Base-by-base conservation (phyloP, 2,329 filamentous ascomycete species). In the Botrytis squamosa region DNA sequence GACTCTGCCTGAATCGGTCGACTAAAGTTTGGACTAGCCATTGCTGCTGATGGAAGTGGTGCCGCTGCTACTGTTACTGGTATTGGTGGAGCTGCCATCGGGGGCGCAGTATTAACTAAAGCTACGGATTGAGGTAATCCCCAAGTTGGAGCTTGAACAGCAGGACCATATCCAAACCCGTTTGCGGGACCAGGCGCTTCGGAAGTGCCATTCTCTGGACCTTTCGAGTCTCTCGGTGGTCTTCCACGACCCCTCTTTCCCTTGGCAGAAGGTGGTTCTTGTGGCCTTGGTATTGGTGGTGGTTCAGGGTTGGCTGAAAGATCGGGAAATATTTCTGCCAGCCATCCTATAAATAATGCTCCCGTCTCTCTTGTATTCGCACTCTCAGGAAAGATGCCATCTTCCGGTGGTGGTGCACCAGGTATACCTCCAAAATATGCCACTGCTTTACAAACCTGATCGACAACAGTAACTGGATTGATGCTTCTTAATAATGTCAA, bases 341-440 rank as follows among this genome's bases (percentile, higher is more conserved):
- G 81, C 89, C 89, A 91, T 33, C 87, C 86, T 44, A 91, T 84
- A 74, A 91, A 88, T 18, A 88, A 81, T 33, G 85, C 85, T 1
- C 89, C 89, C 1, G 86, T 82, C 4, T 89, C 89, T 78, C 90
- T 90, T 20, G 84, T 84, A 65, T 85, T 84, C 16, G 84, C 85
- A 76, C 89, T 91, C 40, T 84, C 82, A 2, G 89, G 89, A 70
- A 90, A 91, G 3, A 81, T 82, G 25, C 83, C 84, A 75, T 86
- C 83, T 42, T 84, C 80, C 0, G 85, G 84, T n/a, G 86, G 85
- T 12, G 86, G 86, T 7, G 85, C 86, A 42, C 85, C 86, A 55
- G 88, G 87, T 64, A 88, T 85, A 40, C 89, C 88, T 12, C 89
- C 89, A 80, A 91, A 91, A 77, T 89, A 90, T n/a, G 87, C 85